phyloP scores from a whole-genome alignment of 2,329 filamentous ascomycete species.

The Thielaviopsis ethacetica region DNA sequence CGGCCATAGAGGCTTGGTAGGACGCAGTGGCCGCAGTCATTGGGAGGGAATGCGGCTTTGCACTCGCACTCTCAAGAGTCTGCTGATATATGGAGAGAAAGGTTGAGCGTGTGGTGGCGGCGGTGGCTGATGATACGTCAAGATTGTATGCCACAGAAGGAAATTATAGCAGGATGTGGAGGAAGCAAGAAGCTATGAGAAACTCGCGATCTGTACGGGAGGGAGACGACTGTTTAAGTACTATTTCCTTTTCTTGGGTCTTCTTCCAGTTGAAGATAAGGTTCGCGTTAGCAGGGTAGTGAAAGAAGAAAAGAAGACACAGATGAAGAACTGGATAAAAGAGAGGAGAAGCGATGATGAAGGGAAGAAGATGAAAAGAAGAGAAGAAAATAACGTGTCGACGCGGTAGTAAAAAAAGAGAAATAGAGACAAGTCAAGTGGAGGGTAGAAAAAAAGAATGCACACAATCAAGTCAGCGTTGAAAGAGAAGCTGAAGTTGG shows the following conservation, averaged over 20 bases:
- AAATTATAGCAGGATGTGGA: no score
- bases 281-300: background rate
- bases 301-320: background rate
- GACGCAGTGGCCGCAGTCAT: slow-evolving; percentile 10
- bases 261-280: background rate
- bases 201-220: no score
- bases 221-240: no score
- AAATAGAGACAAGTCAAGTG: background rate
- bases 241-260: no score
- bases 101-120: background rate
- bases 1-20: slow-evolving; percentile 31
- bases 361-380: slow-evolving; percentile 1
- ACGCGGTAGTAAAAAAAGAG: background rate
- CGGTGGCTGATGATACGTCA: no score
- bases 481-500: background rate
- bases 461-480: background rate
- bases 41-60: background rate
- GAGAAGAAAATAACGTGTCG: slow-evolving; percentile 5
- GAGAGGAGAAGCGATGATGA: background rate
- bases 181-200: no score
- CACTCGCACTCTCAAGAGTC: background rate
- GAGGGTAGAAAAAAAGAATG: no score
- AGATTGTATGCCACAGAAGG: no score
- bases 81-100: background rate
- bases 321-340: background rate